Percentiles rank a stretch among this genome's conserved stretches.
Evolutionary conservation across 441 rosid species (phyloP).

Genomic region (Pelargonium cotyledonis): DNA sequence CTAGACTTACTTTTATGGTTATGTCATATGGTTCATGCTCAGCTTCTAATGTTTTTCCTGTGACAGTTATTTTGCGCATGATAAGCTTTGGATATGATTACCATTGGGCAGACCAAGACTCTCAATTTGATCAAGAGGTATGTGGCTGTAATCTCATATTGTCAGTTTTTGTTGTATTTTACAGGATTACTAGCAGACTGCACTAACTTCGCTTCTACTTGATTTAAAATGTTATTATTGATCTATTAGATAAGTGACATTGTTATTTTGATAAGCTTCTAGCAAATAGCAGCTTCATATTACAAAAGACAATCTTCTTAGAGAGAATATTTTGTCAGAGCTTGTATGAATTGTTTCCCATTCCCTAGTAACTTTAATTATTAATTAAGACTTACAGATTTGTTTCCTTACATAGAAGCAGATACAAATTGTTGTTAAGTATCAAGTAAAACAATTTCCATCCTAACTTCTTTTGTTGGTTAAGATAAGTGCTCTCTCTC

Average conservation of each 20-base stretch:
- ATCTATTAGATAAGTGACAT: neutral
- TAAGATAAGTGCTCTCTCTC: neutral
- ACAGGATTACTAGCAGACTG: slow-evolving; percentile 15
- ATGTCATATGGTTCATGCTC: neutral
- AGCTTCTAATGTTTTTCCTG: slow-evolving; percentile 9
- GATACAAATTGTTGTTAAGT: too few relatives aligned
- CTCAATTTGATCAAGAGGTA: slow-evolving; percentile 72
- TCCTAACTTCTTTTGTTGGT: neutral
- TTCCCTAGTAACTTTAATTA: neutral
- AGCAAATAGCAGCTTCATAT: neutral
- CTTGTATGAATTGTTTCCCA: neutral
- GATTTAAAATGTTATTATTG: neutral
- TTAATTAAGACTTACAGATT: neutral
- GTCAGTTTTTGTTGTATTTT: neutral
- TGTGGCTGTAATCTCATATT: slow-evolving; percentile 1
- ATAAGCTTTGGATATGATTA: slow-evolving; percentile 92
- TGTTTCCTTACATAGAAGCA: neutral
- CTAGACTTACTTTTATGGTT: neutral
- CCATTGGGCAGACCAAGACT: slow-evolving; percentile 59
- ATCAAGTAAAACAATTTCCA: neutral
- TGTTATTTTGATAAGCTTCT: neutral
- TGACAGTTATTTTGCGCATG: slow-evolving; percentile 82
- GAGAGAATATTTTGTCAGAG: neutral
- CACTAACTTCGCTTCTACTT: slow-evolving; percentile 9
- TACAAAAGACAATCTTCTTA: neutral